phyloP scores from a whole-genome alignment of 805 yeast genomes.

The Kazachstania bromeliacearum region DNA sequence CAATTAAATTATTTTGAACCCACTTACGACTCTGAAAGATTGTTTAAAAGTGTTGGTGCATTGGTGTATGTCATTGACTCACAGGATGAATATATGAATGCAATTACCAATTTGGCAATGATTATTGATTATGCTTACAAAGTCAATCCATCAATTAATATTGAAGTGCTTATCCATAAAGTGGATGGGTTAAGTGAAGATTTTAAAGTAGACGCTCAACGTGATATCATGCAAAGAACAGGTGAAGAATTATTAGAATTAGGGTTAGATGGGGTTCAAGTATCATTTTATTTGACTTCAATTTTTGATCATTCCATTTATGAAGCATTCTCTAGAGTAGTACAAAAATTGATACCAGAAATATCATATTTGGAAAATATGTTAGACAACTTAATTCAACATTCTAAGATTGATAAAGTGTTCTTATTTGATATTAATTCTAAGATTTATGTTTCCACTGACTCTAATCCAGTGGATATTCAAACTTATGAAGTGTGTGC shows the following conservation, averaged over 20 bases:
- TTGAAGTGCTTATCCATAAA: constrained; percentile 90
- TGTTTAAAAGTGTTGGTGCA: constrained; percentile 79
- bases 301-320: constrained; percentile 93
- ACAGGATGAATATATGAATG: constrained; percentile 90
- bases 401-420: constrained; percentile 85
- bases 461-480: constrained; percentile 89
- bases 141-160: constrained; percentile 74
- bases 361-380: constrained; percentile 80
- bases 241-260: constrained; percentile 86
- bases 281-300: constrained; percentile 83
- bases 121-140: constrained; percentile 81
- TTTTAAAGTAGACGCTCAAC: constrained; percentile 84
- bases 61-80: constrained; percentile 90
- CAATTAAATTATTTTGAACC: constrained; percentile 86
- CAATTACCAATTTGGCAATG: constrained; percentile 78
- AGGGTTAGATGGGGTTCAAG: constrained; percentile 85
- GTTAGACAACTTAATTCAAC: constrained; percentile 80
- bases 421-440: constrained; percentile 86
- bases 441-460: constrained; percentile 92
- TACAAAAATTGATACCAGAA: constrained; percentile 84
- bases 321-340: constrained; percentile 89
- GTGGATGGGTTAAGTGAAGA: constrained; percentile 94
- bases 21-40: constrained; percentile 62
- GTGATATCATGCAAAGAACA: constrained; percentile 93
- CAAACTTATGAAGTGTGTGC: constrained; percentile 96